Conservation (phyloP, 192 early-diverging fungal species). For the Coemansia sp. region DNA sequence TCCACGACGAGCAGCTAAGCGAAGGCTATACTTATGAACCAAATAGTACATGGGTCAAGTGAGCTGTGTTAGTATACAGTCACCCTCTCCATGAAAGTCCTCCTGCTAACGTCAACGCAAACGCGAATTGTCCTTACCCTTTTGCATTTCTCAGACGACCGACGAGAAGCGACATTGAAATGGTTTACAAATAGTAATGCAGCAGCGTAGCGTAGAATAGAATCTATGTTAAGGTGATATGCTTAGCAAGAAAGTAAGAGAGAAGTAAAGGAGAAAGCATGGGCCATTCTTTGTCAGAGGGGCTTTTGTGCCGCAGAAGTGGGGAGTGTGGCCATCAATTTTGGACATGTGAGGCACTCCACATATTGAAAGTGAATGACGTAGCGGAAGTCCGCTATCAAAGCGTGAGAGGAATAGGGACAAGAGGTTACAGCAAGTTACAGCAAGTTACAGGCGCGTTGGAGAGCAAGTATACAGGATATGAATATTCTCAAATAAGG, state of each 20-base stretch:
- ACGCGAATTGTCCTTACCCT: not conserved
- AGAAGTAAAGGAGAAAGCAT: not conserved
- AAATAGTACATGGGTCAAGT: not conserved
- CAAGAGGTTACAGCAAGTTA: not conserved
- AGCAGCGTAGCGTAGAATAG: not conserved
- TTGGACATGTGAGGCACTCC: not conserved
- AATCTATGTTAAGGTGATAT: not conserved
- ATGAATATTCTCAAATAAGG: not conserved
- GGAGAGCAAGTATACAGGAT: not conserved
- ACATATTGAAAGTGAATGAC: too few relatives aligned
- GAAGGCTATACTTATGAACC: slow-evolving; percentile 4
- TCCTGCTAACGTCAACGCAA: not conserved
- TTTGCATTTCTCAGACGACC: not conserved
- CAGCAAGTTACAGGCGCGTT: not conserved
- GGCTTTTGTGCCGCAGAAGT: too few relatives aligned
- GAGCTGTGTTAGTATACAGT: not conserved
- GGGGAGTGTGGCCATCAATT: not conserved
- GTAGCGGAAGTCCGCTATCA: not conserved
- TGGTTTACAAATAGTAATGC: not conserved
- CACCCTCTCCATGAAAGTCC: not conserved
- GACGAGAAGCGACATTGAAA: not conserved
- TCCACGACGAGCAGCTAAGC: not conserved
- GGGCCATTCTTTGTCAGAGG: not conserved
- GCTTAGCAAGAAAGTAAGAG: not conserved
- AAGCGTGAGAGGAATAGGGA: not conserved